Evolutionary conservation across 306 rosid genomes (phyloP).

Genomic region (Chamaecrista fasciculata): DNA sequence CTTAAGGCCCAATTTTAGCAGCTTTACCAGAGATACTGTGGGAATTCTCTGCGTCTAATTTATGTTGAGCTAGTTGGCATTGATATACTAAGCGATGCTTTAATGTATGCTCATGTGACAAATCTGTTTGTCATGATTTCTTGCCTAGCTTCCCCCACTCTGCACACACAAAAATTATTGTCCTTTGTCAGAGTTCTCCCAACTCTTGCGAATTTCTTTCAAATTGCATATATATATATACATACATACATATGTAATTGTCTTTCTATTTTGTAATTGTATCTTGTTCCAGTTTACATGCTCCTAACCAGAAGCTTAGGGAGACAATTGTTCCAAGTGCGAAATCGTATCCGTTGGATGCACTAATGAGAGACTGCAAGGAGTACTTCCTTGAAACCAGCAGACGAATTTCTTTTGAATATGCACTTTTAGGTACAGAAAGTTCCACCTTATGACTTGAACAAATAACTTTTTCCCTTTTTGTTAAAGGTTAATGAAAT

Average conservation of each 20-base stretch:
- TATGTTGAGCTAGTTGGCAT: neutral
- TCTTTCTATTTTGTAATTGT: conserved; percentile 25
- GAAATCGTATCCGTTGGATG: conserved; percentile 84
- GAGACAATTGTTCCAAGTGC: conserved; percentile 96
- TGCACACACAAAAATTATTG: neutral
- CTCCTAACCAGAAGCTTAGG: conserved; percentile 95
- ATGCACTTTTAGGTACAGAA: conserved; percentile 87
- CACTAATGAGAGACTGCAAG: conserved; percentile 80
- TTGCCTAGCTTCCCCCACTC: neutral
- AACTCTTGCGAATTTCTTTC: conserved; percentile 14
- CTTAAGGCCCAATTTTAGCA: too few relatives aligned
- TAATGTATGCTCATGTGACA: neutral
- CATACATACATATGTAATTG: conserved; percentile 8
- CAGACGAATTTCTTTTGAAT: conserved; percentile 88
- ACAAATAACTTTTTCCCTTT: neutral
- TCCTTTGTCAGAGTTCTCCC: neutral
- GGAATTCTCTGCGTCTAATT: conserved; percentile 8
- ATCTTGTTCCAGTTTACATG: conserved; percentile 70
- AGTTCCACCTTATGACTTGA: conserved; percentile 16
- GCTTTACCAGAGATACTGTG: neutral
- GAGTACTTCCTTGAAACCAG: conserved; percentile 70
- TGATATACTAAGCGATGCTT: conserved; percentile 20
- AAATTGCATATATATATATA: neutral
- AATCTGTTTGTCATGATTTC: neutral
- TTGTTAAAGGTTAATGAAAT: conserved; percentile 19